Percentiles rank a stretch among this genome's conserved stretches.
These are phyloP conservation scores for Dactylonectria macrodidyma DNA, from an alignment of 2,329 filamentous ascomycete species.

Conservation along the genomic window DNA sequence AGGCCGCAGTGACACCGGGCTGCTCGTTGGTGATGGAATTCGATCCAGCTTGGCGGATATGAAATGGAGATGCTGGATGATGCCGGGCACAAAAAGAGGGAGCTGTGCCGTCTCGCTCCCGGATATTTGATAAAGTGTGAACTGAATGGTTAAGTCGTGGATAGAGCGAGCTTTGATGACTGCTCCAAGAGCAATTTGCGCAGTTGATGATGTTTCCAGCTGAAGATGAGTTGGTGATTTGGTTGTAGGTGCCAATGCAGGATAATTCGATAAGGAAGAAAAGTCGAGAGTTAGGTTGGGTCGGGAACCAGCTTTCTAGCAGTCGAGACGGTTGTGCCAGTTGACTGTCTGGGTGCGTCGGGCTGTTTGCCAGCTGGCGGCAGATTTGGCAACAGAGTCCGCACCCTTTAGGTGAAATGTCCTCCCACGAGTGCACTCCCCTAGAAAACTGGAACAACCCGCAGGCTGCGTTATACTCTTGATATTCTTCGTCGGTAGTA, in stretches of 20 bases:
- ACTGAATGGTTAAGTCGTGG: neutral
- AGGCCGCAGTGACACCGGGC: neutral
- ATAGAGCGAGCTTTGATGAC: neutral
- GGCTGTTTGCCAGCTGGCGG: slow-evolving; percentile 3
- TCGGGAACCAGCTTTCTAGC: neutral
- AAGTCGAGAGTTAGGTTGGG: neutral
- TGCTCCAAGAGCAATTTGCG: neutral
- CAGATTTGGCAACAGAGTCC: neutral
- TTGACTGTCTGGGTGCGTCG: slow-evolving; percentile 2
- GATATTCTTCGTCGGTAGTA: neutral
- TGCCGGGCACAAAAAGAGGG: neutral
- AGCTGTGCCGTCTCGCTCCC: neutral
- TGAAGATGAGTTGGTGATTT: neutral
- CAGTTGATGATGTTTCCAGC: neutral
- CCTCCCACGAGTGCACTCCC: neutral
- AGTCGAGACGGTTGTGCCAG: neutral
- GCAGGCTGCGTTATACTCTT: slow-evolving; percentile 1
- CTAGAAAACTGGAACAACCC: slow-evolving; percentile 1
- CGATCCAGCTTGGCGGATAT: slow-evolving; percentile 2
- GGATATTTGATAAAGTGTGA: neutral
- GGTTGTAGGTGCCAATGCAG: neutral
- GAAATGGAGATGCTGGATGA: too few relatives aligned
- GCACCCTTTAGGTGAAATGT: neutral
- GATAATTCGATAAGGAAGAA: neutral
- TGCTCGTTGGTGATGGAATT: neutral